Percentiles rank a stretch among this genome's conserved stretches.
Conservation (phyloP, 2,329 filamentous ascomycete species). For the Myriosclerotinia curreyana region DNA sequence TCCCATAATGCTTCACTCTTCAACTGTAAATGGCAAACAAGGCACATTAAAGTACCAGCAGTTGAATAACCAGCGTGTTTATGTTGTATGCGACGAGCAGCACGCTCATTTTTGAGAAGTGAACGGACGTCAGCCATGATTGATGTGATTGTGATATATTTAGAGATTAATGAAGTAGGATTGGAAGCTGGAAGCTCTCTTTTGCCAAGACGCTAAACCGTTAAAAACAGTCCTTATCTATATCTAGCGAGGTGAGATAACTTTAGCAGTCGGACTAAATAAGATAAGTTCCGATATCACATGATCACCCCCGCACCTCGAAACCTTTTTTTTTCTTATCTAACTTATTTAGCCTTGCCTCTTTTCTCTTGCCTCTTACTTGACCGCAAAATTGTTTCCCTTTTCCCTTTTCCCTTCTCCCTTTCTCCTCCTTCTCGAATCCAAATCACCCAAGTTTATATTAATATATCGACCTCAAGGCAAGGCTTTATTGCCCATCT, state of each 20-base stretch:
- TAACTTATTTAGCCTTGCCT: slow-evolving; percentile 2
- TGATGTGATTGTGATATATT: background rate
- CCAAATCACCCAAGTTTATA: too few species aligned
- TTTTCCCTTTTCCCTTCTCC: too few species aligned
- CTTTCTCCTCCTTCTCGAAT: too few species aligned
- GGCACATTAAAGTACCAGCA: slow-evolving; percentile 65
- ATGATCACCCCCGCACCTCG: slow-evolving; percentile 10
- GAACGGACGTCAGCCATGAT: slow-evolving; percentile 76
- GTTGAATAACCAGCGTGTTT: slow-evolving; percentile 66
- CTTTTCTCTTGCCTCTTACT: background rate
- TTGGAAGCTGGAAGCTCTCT: background rate
- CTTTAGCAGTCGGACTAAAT: background rate
- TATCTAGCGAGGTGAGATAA: too few species aligned
- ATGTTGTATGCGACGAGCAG: slow-evolving; percentile 68
- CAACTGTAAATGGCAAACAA: slow-evolving; percentile 60
- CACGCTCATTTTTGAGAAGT: slow-evolving; percentile 74
- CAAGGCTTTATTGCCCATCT: too few species aligned
- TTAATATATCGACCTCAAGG: too few species aligned
- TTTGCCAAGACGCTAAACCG: background rate
- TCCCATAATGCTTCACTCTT: slow-evolving; percentile 69
- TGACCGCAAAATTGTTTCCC: slow-evolving; percentile 5
- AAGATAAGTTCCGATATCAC: background rate
- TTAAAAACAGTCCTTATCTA: background rate
- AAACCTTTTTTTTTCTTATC: too few species aligned
- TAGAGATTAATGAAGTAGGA: background rate